Evolutionary conservation across 2,329 filamentous ascomycete genomes (phyloP).

Genomic region (Madurella mycetomatis): DNA sequence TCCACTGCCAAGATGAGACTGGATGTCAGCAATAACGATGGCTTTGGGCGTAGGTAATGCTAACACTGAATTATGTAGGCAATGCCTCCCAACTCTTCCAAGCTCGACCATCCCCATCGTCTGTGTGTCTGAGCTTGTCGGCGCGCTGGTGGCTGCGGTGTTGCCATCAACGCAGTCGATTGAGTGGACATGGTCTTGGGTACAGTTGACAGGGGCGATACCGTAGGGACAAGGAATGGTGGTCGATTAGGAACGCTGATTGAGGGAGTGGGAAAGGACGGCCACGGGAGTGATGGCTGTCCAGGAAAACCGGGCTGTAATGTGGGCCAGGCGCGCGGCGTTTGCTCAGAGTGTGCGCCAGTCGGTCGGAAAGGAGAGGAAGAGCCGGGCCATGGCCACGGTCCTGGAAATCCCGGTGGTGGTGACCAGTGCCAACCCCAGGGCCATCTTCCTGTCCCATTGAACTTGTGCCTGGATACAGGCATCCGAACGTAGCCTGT

Average conservation of each 20-base stretch:
- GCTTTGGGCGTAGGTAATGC: constrained; percentile 5
- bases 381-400: not conserved
- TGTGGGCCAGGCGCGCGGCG: not conserved
- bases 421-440: constrained; percentile 19
- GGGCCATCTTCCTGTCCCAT: constrained; percentile 17
- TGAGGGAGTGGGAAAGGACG: not conserved
- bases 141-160: not conserved
- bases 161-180: not conserved
- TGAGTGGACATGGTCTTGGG: not conserved
- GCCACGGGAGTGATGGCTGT: not conserved
- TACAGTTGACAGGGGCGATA: not conserved
- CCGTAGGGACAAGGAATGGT: not conserved
- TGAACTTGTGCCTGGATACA: constrained; percentile 21
- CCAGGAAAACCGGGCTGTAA: not conserved
- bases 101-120: constrained; percentile 24
- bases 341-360: not conserved
- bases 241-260: not conserved
- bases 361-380: not conserved
- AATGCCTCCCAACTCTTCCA: constrained; percentile 28
- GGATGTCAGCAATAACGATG: constrained; percentile 2
- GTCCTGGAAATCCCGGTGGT: constrained; percentile 8
- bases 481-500: constrained; percentile 25
- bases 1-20: constrained; percentile 26
- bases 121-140: constrained; percentile 2
- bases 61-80: constrained; percentile 34